Conservation (phyloP, 2,329 filamentous ascomycete genomes). For the Aureobasidium sp. region DNA sequence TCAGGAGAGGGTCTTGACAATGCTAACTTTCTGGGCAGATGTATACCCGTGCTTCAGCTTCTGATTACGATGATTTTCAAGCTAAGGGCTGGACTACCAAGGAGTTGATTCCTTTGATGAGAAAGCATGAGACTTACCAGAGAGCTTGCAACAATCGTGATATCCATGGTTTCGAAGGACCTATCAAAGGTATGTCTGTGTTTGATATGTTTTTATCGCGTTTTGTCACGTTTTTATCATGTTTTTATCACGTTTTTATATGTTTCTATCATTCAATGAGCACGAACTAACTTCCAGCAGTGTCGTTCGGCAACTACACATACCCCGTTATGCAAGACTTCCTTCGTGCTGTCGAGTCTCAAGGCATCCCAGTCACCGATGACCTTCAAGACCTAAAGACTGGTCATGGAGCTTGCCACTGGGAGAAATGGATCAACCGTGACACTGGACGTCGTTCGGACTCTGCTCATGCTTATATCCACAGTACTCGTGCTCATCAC, state of each 20-base stretch:
- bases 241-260: too few relatives aligned
- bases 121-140: conserved; percentile 73
- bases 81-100: conserved; percentile 72
- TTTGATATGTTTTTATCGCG: too few relatives aligned
- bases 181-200: conserved; percentile 50
- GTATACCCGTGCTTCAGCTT: conserved; percentile 64
- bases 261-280: too few relatives aligned
- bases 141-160: conserved; percentile 45
- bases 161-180: conserved; percentile 67
- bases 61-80: conserved; percentile 71
- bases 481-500: conserved; percentile 62
- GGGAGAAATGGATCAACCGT: conserved; percentile 78
- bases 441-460: conserved; percentile 64
- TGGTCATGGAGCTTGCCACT: conserved; percentile 64
- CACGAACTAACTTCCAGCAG: conserved; percentile 20
- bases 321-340: conserved; percentile 75
- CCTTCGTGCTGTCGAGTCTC: conserved; percentile 60
- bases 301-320: conserved; percentile 68
- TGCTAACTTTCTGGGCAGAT: conserved; percentile 37
- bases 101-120: conserved; percentile 67
- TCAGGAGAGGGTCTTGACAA: background rate
- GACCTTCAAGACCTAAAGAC: conserved; percentile 51
- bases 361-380: conserved; percentile 66
- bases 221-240: too few relatives aligned
- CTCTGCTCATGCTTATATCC: conserved; percentile 68